Evolutionary conservation across 257 asterid genomes (phyloP), one percentile per base, ranked within the genome.

Genomic region (Echites panduratus): DNA sequence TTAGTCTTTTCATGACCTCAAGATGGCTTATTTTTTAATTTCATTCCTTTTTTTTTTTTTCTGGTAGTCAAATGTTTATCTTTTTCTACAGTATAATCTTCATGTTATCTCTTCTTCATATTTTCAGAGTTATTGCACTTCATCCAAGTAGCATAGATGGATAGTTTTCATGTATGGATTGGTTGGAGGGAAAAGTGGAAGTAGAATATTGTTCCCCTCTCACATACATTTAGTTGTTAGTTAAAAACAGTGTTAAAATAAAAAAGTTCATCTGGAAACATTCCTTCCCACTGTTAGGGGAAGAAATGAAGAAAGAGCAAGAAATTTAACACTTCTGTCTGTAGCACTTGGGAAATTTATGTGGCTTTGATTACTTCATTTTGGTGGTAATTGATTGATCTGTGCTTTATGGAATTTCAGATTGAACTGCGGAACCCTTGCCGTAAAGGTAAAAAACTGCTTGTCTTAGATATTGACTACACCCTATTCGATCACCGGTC

Each of bases 401-500:
- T 61, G 73, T 76, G 43, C 68, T 75, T 29, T 75, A 38, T 53
- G 73, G 47, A 73, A 70, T 81, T 82, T 73, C 74, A 91, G 99
- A 87, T 94, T 81, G 88, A 83, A 79, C 85, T 92, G 68, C 90
- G 85, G 49, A 91, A 85, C 79, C 97, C 99, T 53, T 91, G 95
- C 63, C 97, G 97, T 65, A 70, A 89, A 85, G 99, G 97, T 68
- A 94, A 94, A 85, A 94, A 94, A 56, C 81, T 91, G 76, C 97
- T 94, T 73, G 99, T 94, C 76, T 84, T 94, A 81, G 97, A 91
- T 82, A 91, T 94, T 26, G 97, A 94, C 81, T 94, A 89, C 75
- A 94, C 97, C 50, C 88, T 94, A 61, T 94, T 94, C 79, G 97
- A 94, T 83, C 97, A 94, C 79, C 96, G 95, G 66, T 91, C 99